Evolutionary conservation across 257 asterid genomes (phyloP), one percentile per base, ranked within the genome.

Genomic region (Solanum lignicaule): DNA sequence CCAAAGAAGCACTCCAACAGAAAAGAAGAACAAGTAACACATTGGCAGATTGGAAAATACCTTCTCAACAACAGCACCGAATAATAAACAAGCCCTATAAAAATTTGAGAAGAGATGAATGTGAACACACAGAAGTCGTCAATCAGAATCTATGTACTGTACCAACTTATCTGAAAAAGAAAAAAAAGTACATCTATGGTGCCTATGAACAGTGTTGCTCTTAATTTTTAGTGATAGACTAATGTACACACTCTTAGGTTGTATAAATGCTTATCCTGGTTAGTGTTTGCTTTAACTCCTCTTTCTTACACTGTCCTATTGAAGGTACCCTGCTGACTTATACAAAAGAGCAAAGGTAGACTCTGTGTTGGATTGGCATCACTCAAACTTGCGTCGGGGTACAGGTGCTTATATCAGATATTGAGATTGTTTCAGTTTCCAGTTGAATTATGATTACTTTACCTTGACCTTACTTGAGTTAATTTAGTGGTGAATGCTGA

Each of bases 331-430:
- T 46, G 92, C 94, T 71, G 99, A 97, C 88, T 43, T 93, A 43
- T 93, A 91, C 92, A 93, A 87, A 88, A 91, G 98, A 93, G 97
- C 98, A 6, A 94, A 93, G 90, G 88, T 97, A 87, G 93, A 97
- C 91, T 94, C 99, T 5, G 96, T 94, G 86, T 88, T 97, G 87
- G 98, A 97, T 92, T 96, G 99, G 99, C 97, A 96, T 88, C 99
- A 94, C 93, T 90, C 95, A 33, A 94, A 95, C 89, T 88, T 95
- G 89, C 98, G 96, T 10, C 88, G n/a, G 20, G 99, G 98, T 86
- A 91, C 98, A 93, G 98, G 99, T 97, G 86, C 87, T 87, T 83
- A 32, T 88, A 55, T 89, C 35, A 71, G 43, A 82, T 31, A 29
- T 48, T 48, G 43, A 82, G 7, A 48, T 82, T 27, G 41, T 85